Evolutionary conservation across 2,329 filamentous ascomycete species (phyloP).

Genomic region (Golovinomyces cichoracearum): DNA sequence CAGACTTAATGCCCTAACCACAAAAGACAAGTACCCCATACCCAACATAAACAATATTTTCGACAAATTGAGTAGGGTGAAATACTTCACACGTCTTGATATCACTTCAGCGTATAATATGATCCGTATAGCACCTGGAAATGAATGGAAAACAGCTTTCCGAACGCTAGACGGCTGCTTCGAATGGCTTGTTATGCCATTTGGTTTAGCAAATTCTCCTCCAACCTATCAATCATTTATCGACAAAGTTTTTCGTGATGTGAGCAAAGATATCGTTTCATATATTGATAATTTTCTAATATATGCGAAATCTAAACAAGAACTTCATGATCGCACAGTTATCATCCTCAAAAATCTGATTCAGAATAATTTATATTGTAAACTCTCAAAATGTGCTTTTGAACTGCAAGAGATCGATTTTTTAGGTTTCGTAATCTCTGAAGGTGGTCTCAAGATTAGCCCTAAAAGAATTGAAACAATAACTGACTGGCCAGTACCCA

Average conservation of each 20-base stretch:
- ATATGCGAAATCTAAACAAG: background rate
- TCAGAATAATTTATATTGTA: background rate
- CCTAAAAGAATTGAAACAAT: background rate
- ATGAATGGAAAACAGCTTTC: background rate
- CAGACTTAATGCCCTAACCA: slow-evolving; percentile 2
- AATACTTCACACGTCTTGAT: background rate
- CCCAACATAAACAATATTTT: slow-evolving; percentile 1
- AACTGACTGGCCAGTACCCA: background rate
- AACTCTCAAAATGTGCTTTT: background rate
- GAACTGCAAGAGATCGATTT: background rate
- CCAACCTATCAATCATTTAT: background rate
- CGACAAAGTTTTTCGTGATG: background rate
- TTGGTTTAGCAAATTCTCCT: background rate
- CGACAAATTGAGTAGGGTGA: background rate
- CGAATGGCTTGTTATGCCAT: background rate
- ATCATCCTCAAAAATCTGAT: background rate
- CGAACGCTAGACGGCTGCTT: background rate
- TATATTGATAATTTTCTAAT: slow-evolving; percentile 1
- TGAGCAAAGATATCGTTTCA: background rate
- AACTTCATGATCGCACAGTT: background rate
- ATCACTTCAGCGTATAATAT: background rate
- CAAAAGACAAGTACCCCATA: slow-evolving; percentile 1
- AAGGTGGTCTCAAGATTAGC: background rate
- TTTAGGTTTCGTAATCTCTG: background rate
- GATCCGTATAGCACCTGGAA: background rate